Percentiles rank a stretch among this genome's conserved stretches.
phyloP scores from a whole-genome alignment of 2,329 filamentous ascomycete species.

The Fusarium pseudocircinatum region DNA sequence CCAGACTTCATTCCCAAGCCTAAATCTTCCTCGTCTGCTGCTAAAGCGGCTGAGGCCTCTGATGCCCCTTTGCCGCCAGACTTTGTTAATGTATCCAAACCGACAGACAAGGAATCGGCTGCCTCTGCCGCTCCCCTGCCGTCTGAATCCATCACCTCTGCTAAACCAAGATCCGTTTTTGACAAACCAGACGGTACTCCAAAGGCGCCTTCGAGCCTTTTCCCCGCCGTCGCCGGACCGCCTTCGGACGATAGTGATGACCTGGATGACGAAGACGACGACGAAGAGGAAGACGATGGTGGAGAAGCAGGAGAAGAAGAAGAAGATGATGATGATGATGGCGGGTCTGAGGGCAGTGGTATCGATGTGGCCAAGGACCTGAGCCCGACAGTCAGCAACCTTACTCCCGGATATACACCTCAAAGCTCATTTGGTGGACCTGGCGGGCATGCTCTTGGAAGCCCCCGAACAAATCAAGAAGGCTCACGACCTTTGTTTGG shows the following conservation, averaged over 20 bases:
- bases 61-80: conserved; percentile 49
- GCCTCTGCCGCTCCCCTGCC: conserved; percentile 24
- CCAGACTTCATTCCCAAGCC: conserved; percentile 49
- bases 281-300: conserved; percentile 55
- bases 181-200: conserved; percentile 49
- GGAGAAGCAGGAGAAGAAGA: conserved; percentile 55
- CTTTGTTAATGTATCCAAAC: conserved; percentile 39
- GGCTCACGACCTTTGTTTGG: conserved; percentile 62
- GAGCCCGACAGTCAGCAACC: conserved; percentile 59
- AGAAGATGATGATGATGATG: conserved; percentile 60
- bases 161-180: conserved; percentile 27
- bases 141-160: conserved; percentile 20
- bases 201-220: conserved; percentile 42
- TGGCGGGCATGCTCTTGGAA: conserved; percentile 50
- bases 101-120: conserved; percentile 12
- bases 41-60: conserved; percentile 17
- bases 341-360: conserved; percentile 67
- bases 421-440: conserved; percentile 67
- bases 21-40: conserved; percentile 22
- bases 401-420: conserved; percentile 62
- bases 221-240: conserved; percentile 51
- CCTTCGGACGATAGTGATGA: conserved; percentile 55
- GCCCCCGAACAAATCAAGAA: conserved; percentile 54
- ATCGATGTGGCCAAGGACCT: conserved; percentile 73
- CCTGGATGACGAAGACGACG: conserved; percentile 45